phyloP scores from a whole-genome alignment of 1,139 yeast species.

The Yamadazyma diddensiae region DNA sequence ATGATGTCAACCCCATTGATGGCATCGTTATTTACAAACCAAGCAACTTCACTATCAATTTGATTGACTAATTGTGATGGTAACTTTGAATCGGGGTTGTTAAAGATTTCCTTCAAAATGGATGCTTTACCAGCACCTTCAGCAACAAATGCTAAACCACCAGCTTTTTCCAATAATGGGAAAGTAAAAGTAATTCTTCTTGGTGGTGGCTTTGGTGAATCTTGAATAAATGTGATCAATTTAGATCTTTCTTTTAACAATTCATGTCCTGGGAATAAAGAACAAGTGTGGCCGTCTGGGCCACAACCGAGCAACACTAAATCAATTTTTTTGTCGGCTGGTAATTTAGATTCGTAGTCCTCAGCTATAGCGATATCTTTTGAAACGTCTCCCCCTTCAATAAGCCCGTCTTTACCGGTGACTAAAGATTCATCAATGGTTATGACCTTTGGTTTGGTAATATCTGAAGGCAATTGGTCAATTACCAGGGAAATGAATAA shows the following conservation, averaged over 20 bases:
- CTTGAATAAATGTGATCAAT: slow-evolving; percentile 43
- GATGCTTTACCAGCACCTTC: slow-evolving; percentile 86
- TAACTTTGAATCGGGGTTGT: slow-evolving; percentile 44
- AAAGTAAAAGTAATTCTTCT: slow-evolving; percentile 71
- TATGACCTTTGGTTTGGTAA: slow-evolving; percentile 40
- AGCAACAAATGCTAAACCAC: slow-evolving; percentile 75
- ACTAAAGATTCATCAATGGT: slow-evolving; percentile 50
- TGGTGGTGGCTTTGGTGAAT: slow-evolving; percentile 79
- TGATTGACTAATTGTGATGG: slow-evolving; percentile 77
- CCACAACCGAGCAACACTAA: slow-evolving; percentile 71
- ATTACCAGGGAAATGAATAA: slow-evolving; percentile 58
- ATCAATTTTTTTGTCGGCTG: slow-evolving; percentile 44
- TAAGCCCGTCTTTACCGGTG: slow-evolving; percentile 45
- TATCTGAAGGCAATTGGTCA: slow-evolving; percentile 31
- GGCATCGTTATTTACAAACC: slow-evolving; percentile 84
- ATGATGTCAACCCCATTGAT: slow-evolving; percentile 58
- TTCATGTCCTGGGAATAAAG: slow-evolving; percentile 62
- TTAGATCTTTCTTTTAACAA: slow-evolving; percentile 39
- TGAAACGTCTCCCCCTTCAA: slow-evolving; percentile 30
- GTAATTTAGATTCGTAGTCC: slow-evolving; percentile 47
- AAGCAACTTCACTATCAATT: slow-evolving; percentile 49
- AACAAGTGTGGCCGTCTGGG: slow-evolving; percentile 80
- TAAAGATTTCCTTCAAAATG: slow-evolving; percentile 67
- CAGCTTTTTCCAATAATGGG: slow-evolving; percentile 56
- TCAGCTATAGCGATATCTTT: slow-evolving; percentile 50